phyloP scores from a whole-genome alignment of 2,329 filamentous ascomycete species.

The Botrytis galanthina region DNA sequence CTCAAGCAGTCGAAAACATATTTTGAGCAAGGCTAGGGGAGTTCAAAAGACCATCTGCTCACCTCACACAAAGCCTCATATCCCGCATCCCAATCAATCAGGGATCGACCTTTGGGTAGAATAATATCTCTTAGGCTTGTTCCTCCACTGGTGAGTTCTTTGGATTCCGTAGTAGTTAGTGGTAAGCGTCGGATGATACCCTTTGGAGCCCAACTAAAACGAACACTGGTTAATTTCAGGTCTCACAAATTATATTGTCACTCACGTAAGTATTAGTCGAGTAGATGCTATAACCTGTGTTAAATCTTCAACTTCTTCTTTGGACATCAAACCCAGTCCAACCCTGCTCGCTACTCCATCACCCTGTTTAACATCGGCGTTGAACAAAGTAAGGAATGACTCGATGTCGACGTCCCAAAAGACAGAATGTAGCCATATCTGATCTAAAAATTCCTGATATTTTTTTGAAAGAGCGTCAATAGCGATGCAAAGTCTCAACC shows the following conservation, averaged over 20 bases:
- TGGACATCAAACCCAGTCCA: not conserved
- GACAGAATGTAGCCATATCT: not conserved
- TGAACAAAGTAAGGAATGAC: not conserved
- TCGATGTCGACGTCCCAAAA: slow-evolving; percentile 3
- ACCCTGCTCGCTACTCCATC: not conserved
- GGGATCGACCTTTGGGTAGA: not conserved
- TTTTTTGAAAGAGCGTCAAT: not conserved
- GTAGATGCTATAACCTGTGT: not conserved
- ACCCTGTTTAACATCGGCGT: not conserved
- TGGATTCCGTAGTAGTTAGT: not conserved
- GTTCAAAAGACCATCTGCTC: not conserved
- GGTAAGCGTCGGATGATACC: slow-evolving; percentile 5
- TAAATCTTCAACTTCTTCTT: not conserved
- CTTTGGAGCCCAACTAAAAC: slow-evolving; percentile 1
- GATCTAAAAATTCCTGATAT: not conserved
- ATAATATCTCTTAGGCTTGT: not conserved
- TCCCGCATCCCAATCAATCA: not conserved
- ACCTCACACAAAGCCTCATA: not conserved
- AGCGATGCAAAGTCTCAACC: not conserved
- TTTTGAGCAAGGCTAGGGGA: not conserved
- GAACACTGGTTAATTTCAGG: not conserved
- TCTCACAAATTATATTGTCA: not conserved
- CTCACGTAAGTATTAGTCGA: not conserved
- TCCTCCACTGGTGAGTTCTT: not conserved
- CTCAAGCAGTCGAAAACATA: not conserved